Evolutionary conservation across 192 early-diverging fungal species (phyloP).

Genomic region (Coemansia nantahalensis): DNA sequence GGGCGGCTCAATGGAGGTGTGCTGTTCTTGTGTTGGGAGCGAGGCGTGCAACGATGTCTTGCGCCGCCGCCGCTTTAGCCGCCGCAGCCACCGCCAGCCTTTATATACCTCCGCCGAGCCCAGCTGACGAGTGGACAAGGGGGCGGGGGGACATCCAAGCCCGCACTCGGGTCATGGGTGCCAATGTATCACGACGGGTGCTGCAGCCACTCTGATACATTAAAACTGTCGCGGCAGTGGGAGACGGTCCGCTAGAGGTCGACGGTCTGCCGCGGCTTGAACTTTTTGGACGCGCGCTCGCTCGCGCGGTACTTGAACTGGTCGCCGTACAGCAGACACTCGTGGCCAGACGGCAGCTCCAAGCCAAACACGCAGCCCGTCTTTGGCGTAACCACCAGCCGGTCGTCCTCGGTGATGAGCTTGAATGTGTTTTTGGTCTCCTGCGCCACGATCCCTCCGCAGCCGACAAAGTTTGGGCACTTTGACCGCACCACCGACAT

Average conservation of each 20-base stretch:
- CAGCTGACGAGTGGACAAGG: too few relatives aligned
- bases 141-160: too few relatives aligned
- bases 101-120: too few relatives aligned
- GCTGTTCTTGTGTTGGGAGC: too few relatives aligned
- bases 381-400: slow-evolving; percentile 71
- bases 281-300: slow-evolving; percentile 64
- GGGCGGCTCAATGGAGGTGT: too few relatives aligned
- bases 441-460: slow-evolving; percentile 77
- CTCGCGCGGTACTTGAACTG: slow-evolving; percentile 71
- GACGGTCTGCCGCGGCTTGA: slow-evolving; percentile 41
- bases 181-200: too few relatives aligned
- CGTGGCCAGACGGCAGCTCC: slow-evolving; percentile 27
- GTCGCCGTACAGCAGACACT: slow-evolving; percentile 72
- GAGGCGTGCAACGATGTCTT: too few relatives aligned
- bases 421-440: slow-evolving; percentile 88
- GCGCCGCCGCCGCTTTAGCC: too few relatives aligned
- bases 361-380: slow-evolving; percentile 56
- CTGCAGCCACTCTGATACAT: too few relatives aligned
- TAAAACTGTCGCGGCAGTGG: too few relatives aligned
- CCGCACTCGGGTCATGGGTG: too few relatives aligned
- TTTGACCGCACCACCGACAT: slow-evolving; percentile 73
- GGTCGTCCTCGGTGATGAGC: slow-evolving; percentile 67
- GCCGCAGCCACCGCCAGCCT: too few relatives aligned
- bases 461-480: slow-evolving; percentile 74
- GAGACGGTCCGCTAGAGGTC: slow-evolving; percentile 10